Conservation (phyloP, 2,329 filamentous ascomycete species). For the Bisporella sp. region DNA sequence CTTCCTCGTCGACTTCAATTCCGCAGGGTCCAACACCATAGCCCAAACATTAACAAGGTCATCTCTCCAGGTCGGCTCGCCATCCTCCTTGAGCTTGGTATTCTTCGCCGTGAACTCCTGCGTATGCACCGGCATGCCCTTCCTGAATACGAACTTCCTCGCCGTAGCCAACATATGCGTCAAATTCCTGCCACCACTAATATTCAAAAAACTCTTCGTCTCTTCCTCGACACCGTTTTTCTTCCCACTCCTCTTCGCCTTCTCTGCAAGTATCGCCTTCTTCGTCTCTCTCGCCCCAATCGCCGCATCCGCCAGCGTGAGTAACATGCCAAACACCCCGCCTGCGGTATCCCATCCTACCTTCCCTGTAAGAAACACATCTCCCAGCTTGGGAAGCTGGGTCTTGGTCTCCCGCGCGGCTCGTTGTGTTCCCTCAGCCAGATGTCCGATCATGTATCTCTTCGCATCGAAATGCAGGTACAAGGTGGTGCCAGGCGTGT, state of each 20-base stretch:
- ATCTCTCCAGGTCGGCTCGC: constrained; percentile 66
- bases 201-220: constrained; percentile 38
- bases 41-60: constrained; percentile 79
- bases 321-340: constrained; percentile 75
- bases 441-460: constrained; percentile 77
- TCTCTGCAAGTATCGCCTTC: constrained; percentile 33
- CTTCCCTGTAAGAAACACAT: constrained; percentile 77
- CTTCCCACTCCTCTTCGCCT: constrained; percentile 19
- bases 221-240: constrained; percentile 12
- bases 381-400: constrained; percentile 56
- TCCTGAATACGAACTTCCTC: constrained; percentile 78
- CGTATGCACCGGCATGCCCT: constrained; percentile 65
- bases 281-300: constrained; percentile 39
- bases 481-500: constrained; percentile 75
- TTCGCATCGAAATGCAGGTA: constrained; percentile 74
- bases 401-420: constrained; percentile 54
- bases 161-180: constrained; percentile 75
- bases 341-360: constrained; percentile 71
- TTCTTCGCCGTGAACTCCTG: constrained; percentile 49
- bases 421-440: constrained; percentile 80
- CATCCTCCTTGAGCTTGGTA: constrained; percentile 21
- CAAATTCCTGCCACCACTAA: constrained; percentile 78
- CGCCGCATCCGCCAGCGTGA: constrained; percentile 70
- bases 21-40: constrained; percentile 48
- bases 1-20: constrained; percentile 33